Evolutionary conservation across 2,329 filamentous ascomycete genomes (phyloP).

Genomic region (Trichoderma koningiopsis): DNA sequence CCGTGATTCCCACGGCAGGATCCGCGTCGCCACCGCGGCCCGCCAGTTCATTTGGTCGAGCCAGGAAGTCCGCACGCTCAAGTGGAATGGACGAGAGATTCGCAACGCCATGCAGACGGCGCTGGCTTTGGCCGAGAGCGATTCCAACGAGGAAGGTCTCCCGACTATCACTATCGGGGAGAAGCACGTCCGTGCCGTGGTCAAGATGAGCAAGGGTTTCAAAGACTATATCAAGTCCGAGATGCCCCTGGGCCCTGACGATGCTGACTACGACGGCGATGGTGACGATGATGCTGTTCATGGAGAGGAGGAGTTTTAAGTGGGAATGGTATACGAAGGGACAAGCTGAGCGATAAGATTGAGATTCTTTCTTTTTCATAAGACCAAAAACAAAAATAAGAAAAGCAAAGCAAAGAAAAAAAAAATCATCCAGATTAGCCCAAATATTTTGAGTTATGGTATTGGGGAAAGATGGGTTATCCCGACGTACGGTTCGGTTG

Average conservation of each 20-base stretch:
- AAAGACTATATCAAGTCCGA: slow-evolving; percentile 36
- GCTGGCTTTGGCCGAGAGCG: slow-evolving; percentile 47
- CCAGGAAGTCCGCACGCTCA: slow-evolving; percentile 41
- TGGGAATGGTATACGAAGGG: not conserved
- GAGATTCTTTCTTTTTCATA: not conserved
- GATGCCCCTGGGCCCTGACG: slow-evolving; percentile 12
- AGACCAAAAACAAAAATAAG: too few species aligned
- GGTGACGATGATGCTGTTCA: slow-evolving; percentile 20
- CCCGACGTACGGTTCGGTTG: not conserved
- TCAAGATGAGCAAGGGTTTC: slow-evolving; percentile 41
- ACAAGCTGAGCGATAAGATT: not conserved
- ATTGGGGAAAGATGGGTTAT: not conserved
- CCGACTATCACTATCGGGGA: slow-evolving; percentile 38
- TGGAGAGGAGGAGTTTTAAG: not conserved
- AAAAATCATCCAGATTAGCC: not conserved
- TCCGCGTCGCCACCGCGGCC: slow-evolving; percentile 43
- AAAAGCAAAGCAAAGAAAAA: too few species aligned
- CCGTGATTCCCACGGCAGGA: slow-evolving; percentile 43
- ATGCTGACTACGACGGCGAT: slow-evolving; percentile 18
- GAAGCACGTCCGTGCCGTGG: slow-evolving; percentile 40
- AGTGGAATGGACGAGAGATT: slow-evolving; percentile 49
- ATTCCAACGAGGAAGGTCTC: slow-evolving; percentile 41
- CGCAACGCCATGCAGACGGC: slow-evolving; percentile 50
- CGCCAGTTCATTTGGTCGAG: slow-evolving; percentile 44
- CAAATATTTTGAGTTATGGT: not conserved